These are phyloP conservation scores for Ophiocordyceps camponoti-saundersi DNA, from an alignment of 2,329 filamentous ascomycete species.

Conservation along the genomic window DNA sequence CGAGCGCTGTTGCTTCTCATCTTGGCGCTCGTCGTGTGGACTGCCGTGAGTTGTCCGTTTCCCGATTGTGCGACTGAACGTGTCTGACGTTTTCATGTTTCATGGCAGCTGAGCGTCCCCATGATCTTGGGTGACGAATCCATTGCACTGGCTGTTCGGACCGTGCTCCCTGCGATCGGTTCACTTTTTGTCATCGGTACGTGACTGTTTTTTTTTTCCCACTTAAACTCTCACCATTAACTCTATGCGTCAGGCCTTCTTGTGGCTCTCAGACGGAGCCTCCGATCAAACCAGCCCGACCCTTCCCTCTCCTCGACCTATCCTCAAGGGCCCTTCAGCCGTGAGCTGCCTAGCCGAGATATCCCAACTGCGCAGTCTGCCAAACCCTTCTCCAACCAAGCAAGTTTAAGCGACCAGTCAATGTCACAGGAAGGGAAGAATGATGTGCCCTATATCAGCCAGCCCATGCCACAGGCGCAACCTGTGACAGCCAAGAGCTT, in stretches of 20 bases:
- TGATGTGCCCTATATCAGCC: constrained; percentile 19
- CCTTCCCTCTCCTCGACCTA: neutral
- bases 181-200: constrained; percentile 31
- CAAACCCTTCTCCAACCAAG: neutral
- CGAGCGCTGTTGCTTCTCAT: constrained; percentile 25
- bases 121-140: constrained; percentile 29
- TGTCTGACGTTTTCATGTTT: too few relatives aligned
- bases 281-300: neutral
- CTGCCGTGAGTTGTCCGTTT: constrained; percentile 24
- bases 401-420: neutral
- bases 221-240: neutral
- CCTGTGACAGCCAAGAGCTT: constrained; percentile 15
- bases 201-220: constrained; percentile 1
- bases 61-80: too few relatives aligned
- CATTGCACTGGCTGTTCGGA: constrained; percentile 25
- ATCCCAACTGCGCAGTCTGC: neutral
- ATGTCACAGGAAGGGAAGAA: constrained; percentile 5
- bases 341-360: neutral
- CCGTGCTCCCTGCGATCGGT: constrained; percentile 32
- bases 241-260: neutral
- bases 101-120: constrained; percentile 28
- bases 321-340: neutral
- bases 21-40: constrained; percentile 33
- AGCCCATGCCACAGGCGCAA: constrained; percentile 16
- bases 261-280: neutral